These are phyloP conservation scores for Chamaecrista fasciculata DNA, from an alignment of 306 rosid genomes.

Conservation along the genomic window DNA sequence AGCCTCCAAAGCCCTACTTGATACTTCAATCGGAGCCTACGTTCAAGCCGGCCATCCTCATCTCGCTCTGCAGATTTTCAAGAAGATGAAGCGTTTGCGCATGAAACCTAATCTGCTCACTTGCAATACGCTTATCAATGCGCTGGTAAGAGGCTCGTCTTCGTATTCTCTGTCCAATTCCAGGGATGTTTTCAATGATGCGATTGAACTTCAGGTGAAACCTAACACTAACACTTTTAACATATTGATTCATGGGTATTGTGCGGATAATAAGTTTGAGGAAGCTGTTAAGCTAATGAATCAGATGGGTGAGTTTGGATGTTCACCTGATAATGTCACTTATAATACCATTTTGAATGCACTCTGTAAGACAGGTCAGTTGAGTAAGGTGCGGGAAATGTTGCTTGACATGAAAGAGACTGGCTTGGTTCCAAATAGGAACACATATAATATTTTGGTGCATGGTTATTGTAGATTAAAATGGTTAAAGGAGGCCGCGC, in stretches of 20 bases:
- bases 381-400: slow-evolving; percentile 58
- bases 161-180: slow-evolving; percentile 41
- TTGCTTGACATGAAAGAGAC: slow-evolving; percentile 56
- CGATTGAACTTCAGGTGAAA: slow-evolving; percentile 43
- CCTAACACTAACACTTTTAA: slow-evolving; percentile 56
- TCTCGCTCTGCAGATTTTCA: slow-evolving; percentile 60
- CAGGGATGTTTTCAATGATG: slow-evolving; percentile 40
- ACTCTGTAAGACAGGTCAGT: slow-evolving; percentile 55
- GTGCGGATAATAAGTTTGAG: slow-evolving; percentile 45
- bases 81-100: slow-evolving; percentile 59
- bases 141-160: slow-evolving; percentile 52
- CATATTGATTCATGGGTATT: slow-evolving; percentile 62
- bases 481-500: slow-evolving; percentile 68
- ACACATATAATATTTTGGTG: slow-evolving; percentile 69
- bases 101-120: slow-evolving; percentile 61
- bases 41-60: slow-evolving; percentile 49
- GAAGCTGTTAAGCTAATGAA: slow-evolving; percentile 46
- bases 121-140: slow-evolving; percentile 60
- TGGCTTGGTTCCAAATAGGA: slow-evolving; percentile 58
- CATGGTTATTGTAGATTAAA: slow-evolving; percentile 78
- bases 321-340: slow-evolving; percentile 66
- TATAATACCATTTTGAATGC: slow-evolving; percentile 70
- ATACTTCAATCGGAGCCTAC: slow-evolving; percentile 71
- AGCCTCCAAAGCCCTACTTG: slow-evolving; percentile 45
- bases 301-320: slow-evolving; percentile 54